A percentile compares a stretch with the other conserved stretches of the same genome.
These are phyloP conservation scores for Crucibulum laeve DNA, from an alignment of 768 basidiomycete genomes.

Conservation along the genomic window DNA sequence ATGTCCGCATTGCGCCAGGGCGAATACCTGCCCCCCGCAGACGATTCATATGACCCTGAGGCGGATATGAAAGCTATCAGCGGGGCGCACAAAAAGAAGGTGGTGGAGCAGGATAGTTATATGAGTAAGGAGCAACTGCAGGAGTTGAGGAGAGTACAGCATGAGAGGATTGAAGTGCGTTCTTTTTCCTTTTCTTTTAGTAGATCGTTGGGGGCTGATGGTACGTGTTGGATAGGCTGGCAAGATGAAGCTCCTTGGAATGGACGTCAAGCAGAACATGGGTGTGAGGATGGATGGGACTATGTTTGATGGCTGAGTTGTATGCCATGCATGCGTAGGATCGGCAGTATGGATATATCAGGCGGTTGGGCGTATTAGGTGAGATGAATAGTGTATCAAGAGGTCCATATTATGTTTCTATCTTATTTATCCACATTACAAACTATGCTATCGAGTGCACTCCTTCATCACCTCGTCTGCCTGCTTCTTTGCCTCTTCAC, in stretches of 20 bases:
- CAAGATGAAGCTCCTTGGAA: slow-evolving; percentile 83
- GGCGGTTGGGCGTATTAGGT: no score
- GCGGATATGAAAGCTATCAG: slow-evolving; percentile 80
- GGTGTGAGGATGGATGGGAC: slow-evolving; percentile 83
- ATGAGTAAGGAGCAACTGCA: slow-evolving; percentile 75
- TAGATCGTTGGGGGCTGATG: not conserved
- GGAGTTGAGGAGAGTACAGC: slow-evolving; percentile 80
- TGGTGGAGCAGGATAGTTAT: slow-evolving; percentile 66
- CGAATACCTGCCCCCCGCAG: slow-evolving; percentile 68
- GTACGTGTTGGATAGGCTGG: slow-evolving; percentile 43
- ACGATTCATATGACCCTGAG: slow-evolving; percentile 75
- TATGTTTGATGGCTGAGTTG: slow-evolving; percentile 20
- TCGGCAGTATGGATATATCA: no score
- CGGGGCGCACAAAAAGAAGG: slow-evolving; percentile 65
- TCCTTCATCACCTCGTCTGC: no score
- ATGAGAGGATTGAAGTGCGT: slow-evolving; percentile 76
- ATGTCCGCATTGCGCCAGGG: slow-evolving; percentile 86
- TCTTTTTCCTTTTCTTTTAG: slow-evolving; percentile 1
- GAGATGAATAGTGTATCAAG: no score
- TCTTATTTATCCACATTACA: no score
- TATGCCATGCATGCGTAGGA: not conserved
- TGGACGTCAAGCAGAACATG: slow-evolving; percentile 82
- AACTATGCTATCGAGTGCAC: no score
- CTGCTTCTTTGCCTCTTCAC: no score
- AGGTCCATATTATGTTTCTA: no score